A percentile compares a stretch with the other conserved stretches of the same genome.
Conservation (phyloP, 208 protist species). For the Wallacemonas collosoma region DNA sequence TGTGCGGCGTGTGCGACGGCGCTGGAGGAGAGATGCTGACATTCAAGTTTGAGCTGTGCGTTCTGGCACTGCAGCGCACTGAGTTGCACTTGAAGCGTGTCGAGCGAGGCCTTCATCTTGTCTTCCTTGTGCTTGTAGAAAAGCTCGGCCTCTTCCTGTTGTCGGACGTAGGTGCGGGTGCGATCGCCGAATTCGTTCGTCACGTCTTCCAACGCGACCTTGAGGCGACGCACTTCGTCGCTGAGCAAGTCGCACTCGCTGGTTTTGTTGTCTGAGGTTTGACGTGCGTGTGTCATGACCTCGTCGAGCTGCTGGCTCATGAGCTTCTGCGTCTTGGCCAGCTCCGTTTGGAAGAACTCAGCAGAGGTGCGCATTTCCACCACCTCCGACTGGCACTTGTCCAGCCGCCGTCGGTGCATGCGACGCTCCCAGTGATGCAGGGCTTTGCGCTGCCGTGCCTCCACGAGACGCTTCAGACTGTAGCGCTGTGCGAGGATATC, state of each 20-base stretch:
- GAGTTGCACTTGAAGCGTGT: constrained; percentile 20
- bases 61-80: constrained; percentile 8
- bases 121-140: constrained; percentile 38
- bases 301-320: constrained; percentile 23
- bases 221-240: constrained; percentile 44
- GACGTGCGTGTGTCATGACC: neutral
- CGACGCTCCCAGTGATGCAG: constrained; percentile 14
- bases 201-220: constrained; percentile 49
- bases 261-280: neutral
- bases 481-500: constrained; percentile 9
- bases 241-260: constrained; percentile 27
- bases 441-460: neutral
- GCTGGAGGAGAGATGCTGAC: neutral
- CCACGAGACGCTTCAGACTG: neutral
- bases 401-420: constrained; percentile 15
- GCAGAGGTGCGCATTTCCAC: constrained; percentile 20
- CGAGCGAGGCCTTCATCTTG: constrained; percentile 23
- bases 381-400: neutral
- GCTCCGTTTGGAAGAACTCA: constrained; percentile 29
- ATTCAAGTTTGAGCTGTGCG: constrained; percentile 13
- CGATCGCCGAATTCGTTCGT: constrained; percentile 64
- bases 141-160: constrained; percentile 50
- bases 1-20: neutral
- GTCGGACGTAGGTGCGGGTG: constrained; percentile 50
- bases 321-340: constrained; percentile 20